Base-by-base conservation (phyloP, 2,329 filamentous ascomycete species). In the Fusarium illudens region DNA sequence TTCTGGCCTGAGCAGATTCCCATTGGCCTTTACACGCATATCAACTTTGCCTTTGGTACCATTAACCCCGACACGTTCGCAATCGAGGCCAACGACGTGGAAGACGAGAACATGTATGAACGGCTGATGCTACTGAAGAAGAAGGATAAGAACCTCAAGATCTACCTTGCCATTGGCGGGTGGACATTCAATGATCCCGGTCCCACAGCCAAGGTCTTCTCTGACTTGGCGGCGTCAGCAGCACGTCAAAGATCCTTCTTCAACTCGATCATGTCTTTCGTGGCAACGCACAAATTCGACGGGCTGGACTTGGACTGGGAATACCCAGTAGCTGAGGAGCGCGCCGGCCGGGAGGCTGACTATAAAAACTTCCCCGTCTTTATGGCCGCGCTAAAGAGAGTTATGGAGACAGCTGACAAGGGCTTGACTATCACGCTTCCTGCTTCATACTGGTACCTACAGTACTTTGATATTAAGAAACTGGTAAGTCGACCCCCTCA, bases 81-180 rank as follows among this genome's bases (percentile, higher is more conserved):
- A n/a, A 13, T 57, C 4, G 3, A 42, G 11, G 12, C 51, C 0
- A 25, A 13, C 3, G 6, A 36, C 3, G 3, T 8, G 3, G 19
- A 17, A 4, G 50, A 57, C 17, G 30, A 15, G 2, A 7, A 29
- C 2, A 37, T 62, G 6, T 65, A 65, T 17, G 17, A 44, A 12
- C 36, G 52, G 15, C 20, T 66, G 2, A 37, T 34, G 6, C 12
- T 12, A 6, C 44, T 82, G 0, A 81, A 83, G 64, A n/a, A 58
- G 2, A 49, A 48, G 7, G 59, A 75, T 17, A 65, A 65, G 0
- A 62, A 59, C 4, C 69, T 84, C 0, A 71, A 81, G 65, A 75
- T 78, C 0, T 79, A 73, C 66, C 75, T 84, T 25, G 75, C 78
- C 4, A 61, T 84, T 2, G 81, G 82, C 2, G 82, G 82, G 0